These are phyloP conservation scores for Omphalea diandra DNA, from an alignment of 441 rosid species.

Conservation along the genomic window DNA sequence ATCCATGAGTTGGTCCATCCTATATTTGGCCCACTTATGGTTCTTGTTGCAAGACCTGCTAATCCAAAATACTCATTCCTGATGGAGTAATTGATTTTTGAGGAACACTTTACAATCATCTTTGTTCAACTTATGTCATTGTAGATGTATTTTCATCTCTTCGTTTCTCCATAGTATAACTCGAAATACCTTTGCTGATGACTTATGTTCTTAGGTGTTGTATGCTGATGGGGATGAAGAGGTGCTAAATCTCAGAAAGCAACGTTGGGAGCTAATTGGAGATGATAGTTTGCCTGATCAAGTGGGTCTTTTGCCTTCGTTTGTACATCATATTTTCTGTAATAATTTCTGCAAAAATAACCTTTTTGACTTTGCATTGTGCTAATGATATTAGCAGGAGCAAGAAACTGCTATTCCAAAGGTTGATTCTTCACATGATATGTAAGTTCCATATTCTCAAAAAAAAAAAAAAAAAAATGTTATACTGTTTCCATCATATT, in stretches of 20 bases:
- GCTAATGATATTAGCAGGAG: constrained; percentile 31
- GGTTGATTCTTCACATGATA: constrained; percentile 30
- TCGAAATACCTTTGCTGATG: constrained; percentile 13
- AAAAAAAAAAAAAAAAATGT: no score
- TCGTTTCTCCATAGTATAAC: constrained; percentile 5
- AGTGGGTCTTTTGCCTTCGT: constrained; percentile 29
- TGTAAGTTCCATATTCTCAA: no score
- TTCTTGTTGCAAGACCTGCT: not conserved
- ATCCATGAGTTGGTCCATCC: not conserved
- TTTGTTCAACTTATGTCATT: constrained; percentile 6
- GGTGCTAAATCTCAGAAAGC: constrained; percentile 41
- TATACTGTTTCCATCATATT: not conserved
- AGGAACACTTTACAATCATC: not conserved
- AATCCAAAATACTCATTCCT: constrained; percentile 2
- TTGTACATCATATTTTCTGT: not conserved
- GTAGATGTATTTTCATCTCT: not conserved
- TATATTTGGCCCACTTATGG: constrained; percentile 6
- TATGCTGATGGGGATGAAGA: constrained; percentile 73
- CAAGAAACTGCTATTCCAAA: constrained; percentile 32
- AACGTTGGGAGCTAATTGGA: constrained; percentile 49
- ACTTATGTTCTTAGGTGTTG: constrained; percentile 43
- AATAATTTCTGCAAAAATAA: constrained; percentile 5
- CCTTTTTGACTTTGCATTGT: constrained; percentile 2
- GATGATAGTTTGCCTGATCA: constrained; percentile 27
- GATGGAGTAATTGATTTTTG: constrained; percentile 13